These are phyloP conservation scores for Epichloe coenophiala DNA, from an alignment of 2,329 filamentous ascomycete species.

Conservation along the genomic window DNA sequence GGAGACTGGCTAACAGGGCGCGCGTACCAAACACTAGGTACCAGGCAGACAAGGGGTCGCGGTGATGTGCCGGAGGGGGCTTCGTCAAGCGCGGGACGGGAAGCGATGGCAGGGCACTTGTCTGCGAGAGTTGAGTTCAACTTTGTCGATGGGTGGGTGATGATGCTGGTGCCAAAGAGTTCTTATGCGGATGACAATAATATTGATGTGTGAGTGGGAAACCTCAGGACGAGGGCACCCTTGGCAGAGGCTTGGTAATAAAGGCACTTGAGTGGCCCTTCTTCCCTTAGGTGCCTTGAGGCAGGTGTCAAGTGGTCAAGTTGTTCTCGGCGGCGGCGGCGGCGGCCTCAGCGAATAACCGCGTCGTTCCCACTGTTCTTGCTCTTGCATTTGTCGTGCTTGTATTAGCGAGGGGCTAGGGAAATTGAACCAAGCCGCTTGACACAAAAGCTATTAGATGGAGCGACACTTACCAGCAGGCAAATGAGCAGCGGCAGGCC, in stretches of 20 bases:
- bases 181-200: background rate
- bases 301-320: too few species aligned
- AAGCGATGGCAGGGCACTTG: background rate
- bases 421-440: background rate
- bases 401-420: background rate
- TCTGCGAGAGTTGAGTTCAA: background rate
- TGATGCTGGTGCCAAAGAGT: background rate
- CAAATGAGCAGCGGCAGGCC: background rate
- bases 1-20: constrained; percentile 1
- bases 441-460: background rate
- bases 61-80: background rate
- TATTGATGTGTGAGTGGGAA: background rate
- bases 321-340: too few species aligned
- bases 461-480: background rate
- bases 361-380: too few species aligned
- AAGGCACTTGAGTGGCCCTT: too few species aligned
- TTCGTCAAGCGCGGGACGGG: background rate
- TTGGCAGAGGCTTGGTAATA: background rate
- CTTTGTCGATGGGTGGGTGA: background rate
- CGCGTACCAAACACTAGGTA: background rate
- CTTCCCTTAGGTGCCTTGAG: too few species aligned
- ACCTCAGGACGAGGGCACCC: background rate
- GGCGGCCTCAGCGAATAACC: too few species aligned
- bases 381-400: background rate
- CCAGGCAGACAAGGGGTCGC: background rate